Evolutionary conservation across 495 filamentous ascomycete species (phyloP), one percentile per base, ranked within the genome.

Genomic region (Neurospora cerealis): DNA sequence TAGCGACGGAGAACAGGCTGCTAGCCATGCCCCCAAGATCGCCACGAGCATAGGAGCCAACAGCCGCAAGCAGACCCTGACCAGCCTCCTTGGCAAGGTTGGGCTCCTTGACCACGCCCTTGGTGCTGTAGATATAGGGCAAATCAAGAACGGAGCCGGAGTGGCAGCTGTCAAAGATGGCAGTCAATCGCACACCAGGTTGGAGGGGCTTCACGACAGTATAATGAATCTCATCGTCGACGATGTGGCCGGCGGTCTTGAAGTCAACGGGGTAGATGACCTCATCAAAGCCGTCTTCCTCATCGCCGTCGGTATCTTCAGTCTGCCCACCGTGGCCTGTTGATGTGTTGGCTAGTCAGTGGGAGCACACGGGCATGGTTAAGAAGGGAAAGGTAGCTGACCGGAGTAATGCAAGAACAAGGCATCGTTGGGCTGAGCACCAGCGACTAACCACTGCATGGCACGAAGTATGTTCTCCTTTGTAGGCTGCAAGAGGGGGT

Each of bases 81-180:
- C 95, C 96, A 73, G 96, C 96, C 84, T 99, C 96, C 82, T 97
- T 97, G 80, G 93, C 94, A 75, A 98, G 89, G 79, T 99, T 97
- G 72, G 96, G 96, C 84, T 98, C 96, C 83, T 99, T 99, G 85
- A 98, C 90, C n/a, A 97, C 84, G 79, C 96, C 96, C 79, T 91
- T 89, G 40, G 94, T 97, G 74, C 92, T 95, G 89, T 99, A 99
- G 80, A 98, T 87, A 85, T 98, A 99, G 13, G 96, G 96, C 69
- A 99, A 86, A 80, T 99, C 96, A 77, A 99, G 83, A n/a, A 93
- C 95, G 9, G 95, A 96, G 76, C 96, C 96, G 1, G 94, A 97
- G 83, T 99, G 96, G 85, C 96, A 99, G 37, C 93, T 96, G 83
- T 99, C 96, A 83, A 99, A 99, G 83, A 99, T 98, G 70, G 93